Evolutionary conservation across 2,329 filamentous ascomycete species (phyloP), one percentile per base, ranked within the genome.

Genomic region (Colletotrichum lini): DNA sequence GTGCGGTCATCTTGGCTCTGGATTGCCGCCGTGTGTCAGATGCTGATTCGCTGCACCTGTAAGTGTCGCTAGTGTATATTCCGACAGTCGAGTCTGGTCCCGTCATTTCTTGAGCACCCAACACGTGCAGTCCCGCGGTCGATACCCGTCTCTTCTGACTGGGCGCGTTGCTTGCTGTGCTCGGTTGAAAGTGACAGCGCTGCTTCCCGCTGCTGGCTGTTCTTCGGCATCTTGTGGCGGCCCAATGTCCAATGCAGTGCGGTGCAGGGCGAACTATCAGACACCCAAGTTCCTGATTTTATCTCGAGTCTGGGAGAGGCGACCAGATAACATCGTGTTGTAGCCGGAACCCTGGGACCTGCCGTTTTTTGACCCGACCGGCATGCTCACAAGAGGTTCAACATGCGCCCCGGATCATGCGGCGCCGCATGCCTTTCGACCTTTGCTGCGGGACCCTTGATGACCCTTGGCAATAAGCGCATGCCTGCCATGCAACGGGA

Each of bases 11-110:
- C 67, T 69, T 61, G 72, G 69, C 59, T 66, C 52, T 50, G 54
- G 30, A 59, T 65, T 53, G 50, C 42, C 47, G 59, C 50, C 59
- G 69, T 72, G 72, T 73, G 69, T 72, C 68, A 72, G 54, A 60
- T 18, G 53, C n/a, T 73, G 63, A 73, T 73, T 73, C 72, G 72
- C 60, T 65, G 54, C 15, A 53, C 40, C 56, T 57, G 35, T n/a
- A 30, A 67, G 50, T 60, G 42, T 72, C 54, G 61, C 66, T 54
- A 30, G 30, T 30, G 30, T 30, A 52, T 42, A 30, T 61, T 56
- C 70, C 70, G 65, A 40, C 45, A 53, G 26, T 59, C 65, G 65
- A 65, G 65, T 45, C 68, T 63, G 64, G 35, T 49, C 65, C 67
- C 58, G 23, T 44, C 53, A 53, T 40, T 35, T 54, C 47, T 68